phyloP scores from a whole-genome alignment of 225 moss, liverwort and hornwort species.

The Pleurozium schreberi region DNA sequence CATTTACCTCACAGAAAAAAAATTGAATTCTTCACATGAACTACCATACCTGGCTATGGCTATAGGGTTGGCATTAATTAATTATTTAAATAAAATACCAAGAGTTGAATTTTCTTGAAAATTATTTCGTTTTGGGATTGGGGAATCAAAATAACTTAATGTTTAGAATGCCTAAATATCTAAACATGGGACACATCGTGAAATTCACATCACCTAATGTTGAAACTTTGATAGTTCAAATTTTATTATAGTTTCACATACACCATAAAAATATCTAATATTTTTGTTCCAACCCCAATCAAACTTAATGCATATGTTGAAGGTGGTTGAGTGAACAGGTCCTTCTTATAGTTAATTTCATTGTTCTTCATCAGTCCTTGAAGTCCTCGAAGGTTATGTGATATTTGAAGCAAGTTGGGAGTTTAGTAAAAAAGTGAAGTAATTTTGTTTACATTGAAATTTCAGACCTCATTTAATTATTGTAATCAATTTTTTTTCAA shows the following conservation, averaged over 20 bases:
- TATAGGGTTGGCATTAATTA: not conserved
- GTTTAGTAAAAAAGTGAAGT: not conserved
- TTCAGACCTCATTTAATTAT: not conserved
- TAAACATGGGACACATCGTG: too few relatives aligned
- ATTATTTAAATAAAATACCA: too few relatives aligned
- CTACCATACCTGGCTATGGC: accelerated
- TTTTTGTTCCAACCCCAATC: too few relatives aligned
- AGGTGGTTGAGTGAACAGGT: accelerated
- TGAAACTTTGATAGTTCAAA: accelerated
- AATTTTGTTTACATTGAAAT: accelerated
- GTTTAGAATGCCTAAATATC: not conserved
- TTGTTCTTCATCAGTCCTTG: not conserved
- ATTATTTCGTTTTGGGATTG: too few relatives aligned
- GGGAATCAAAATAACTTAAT: not conserved
- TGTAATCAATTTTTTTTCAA: not conserved
- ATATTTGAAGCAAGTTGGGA: not conserved
- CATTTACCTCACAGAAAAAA: not conserved
- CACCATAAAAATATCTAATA: accelerated
- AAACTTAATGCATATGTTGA: too few relatives aligned
- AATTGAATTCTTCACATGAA: not conserved
- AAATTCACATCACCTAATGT: not conserved
- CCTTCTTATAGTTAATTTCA: not conserved
- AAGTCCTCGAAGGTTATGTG: not conserved
- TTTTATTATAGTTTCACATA: accelerated
- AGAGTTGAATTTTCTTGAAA: too few relatives aligned